phyloP scores from a whole-genome alignment of 2,329 filamentous ascomycete species.

The Microdochium bolleyi region DNA sequence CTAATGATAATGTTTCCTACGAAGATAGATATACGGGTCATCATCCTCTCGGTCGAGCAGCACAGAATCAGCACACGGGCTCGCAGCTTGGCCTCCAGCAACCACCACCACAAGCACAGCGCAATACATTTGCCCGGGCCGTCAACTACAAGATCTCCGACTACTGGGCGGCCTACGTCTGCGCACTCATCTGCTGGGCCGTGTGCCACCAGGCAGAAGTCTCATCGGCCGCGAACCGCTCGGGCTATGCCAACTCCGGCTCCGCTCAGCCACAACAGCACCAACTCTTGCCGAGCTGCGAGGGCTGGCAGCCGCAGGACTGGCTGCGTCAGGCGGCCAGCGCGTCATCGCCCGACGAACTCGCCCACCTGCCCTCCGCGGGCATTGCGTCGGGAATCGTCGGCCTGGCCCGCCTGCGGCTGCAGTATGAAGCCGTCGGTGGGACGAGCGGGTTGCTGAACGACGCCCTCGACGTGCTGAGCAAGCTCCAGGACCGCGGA shows the following conservation, averaged over 20 bases:
- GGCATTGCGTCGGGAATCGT: constrained; percentile 37
- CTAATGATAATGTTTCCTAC: constrained; percentile 4
- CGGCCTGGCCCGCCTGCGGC: constrained; percentile 34
- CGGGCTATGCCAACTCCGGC: background rate
- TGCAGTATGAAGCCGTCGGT: constrained; percentile 42
- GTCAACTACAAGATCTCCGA: constrained; percentile 49
- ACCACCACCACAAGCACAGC: constrained; percentile 1
- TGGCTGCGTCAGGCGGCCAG: background rate
- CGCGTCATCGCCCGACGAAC: constrained; percentile 22
- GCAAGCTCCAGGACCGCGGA: constrained; percentile 37
- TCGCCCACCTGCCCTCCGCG: constrained; percentile 27
- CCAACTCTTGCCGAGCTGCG: background rate
- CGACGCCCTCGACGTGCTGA: constrained; percentile 45
- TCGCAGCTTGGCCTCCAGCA: background rate
- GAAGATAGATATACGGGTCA: background rate
- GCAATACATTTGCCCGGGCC: background rate
- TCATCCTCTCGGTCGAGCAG: background rate
- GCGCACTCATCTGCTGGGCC: constrained; percentile 52
- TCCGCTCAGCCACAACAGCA: background rate
- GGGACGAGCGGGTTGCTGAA: constrained; percentile 40
- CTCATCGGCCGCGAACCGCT: background rate
- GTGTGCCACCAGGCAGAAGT: constrained; percentile 25
- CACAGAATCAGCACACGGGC: no score
- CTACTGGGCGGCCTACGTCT: constrained; percentile 70
- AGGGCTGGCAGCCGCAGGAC: background rate